Evolutionary conservation across 768 basidiomycete species (phyloP), one percentile per base, ranked within the genome.

Genomic region (Auriculariales sp.): DNA sequence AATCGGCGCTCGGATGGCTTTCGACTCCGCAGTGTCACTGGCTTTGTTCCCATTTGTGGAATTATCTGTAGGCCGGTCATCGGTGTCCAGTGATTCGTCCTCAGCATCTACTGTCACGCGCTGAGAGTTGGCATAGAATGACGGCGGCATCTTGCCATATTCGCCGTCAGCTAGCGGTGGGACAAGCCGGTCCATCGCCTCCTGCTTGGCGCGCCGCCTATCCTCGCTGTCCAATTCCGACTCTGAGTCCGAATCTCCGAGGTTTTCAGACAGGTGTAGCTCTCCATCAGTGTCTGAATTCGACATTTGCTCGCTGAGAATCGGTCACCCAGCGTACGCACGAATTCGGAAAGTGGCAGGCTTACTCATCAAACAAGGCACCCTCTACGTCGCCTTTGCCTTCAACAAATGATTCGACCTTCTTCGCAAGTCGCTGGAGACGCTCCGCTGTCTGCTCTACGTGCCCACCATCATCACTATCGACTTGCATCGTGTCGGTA

Each of bases 381-480:
- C 95, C 95, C 54, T 89, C 83, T 7, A 95, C 53, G 52, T 87
- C 83, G 2, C 95, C 95, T 59, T 93, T 67, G 2, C 86, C 91
- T 56, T 90, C 80, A 2, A 99, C 81, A 60, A 99, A 99, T n/a
- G 70, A 68, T 56, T 87, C 83, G 1, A 99, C 89, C 60, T 88
- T 87, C 52, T 74, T 66, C 10, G 95, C 93, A 48, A 99, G 71
- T 52, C 75, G 73, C 56, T 78, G 79, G 28, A 98, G 65, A 25
- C 39, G 39, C 52, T 75, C 77, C 19, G 71, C 62, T 9, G 90
- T 82, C 60, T 89, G 83, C 52, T 76, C 72, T 25, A 76, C 73
- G 5, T 24, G 31, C 9, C 7, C 31, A 32, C 25, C 12, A 30
- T 31, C 17, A 2, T 39, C 31, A 3, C 50, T 50, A 49, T 80